Base-by-base conservation (phyloP, 2,329 filamentous ascomycete species). In the Alternaria postmessia region DNA sequence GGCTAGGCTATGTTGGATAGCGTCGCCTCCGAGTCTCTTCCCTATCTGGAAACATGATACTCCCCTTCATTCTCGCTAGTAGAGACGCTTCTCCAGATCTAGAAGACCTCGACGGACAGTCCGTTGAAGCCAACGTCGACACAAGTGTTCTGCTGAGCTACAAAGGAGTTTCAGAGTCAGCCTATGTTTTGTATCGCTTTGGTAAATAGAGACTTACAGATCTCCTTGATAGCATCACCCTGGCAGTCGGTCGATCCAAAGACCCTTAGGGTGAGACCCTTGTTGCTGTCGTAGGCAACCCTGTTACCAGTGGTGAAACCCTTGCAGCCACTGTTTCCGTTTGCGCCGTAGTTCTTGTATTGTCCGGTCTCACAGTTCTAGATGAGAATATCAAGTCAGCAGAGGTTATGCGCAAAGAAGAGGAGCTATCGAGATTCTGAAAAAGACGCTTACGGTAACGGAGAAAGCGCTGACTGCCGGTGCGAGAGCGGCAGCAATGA, bases 281-380 rank as follows among this genome's bases (percentile, higher is more conserved):
- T 48, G 30, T 48, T 48, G 30, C 46, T 48, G 30, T 48, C 46
- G 30, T 34, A 48, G 7, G 46, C 46, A 36, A 48, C 46, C 5
- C 18, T 48, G 28, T 34, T 48, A 5, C 46, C 46, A 36, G 46
- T 48, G 7, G 7, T 24, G 46, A 48, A 48, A 1, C 30, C 30
- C 20, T 48, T 20, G 14, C 46, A 48, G 18, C 32, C 20, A n/a
- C 30, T 34, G 46, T 48, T 48, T 7, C 46, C 46, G 20, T 22
- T 22, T 3, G 20, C 46, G 3, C 46, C 30, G 20, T 34, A 48
- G 46, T 48, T 48, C 20, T 34, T 36, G 46, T 48, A 48, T 16
- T 48, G 46, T 9, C 46, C 46, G 30, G 30, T 48, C 8, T 36
- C 46, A 9, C 46, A 48, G 46, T 36, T 48, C 46, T 36, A 14